A percentile compares a stretch with the other conserved stretches of the same genome.
Conservation (phyloP, 176 grass and related monocot species). For the Otatea glauca region DNA sequence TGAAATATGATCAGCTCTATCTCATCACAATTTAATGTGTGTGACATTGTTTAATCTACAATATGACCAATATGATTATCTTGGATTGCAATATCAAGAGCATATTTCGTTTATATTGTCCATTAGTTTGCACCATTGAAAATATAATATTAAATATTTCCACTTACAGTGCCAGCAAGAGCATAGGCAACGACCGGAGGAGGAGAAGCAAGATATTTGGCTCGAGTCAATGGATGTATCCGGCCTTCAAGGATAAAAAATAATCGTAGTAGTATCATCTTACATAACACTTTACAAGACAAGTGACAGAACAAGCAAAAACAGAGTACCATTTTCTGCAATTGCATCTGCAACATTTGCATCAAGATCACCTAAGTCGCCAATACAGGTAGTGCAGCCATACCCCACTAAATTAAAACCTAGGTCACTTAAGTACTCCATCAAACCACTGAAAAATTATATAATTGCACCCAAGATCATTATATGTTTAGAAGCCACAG, state of each 20-base stretch:
- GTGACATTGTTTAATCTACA: no score
- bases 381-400: conserved; percentile 67
- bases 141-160: no score
- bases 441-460: conserved; percentile 52
- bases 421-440: conserved; percentile 59
- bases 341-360: conserved; percentile 52
- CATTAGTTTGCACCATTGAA: no score
- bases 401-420: conserved; percentile 64
- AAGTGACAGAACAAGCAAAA: not conserved
- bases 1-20: not conserved
- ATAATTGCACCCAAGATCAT: conserved; percentile 6
- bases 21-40: no score
- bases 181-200: conserved; percentile 94
- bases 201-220: conserved; percentile 90
- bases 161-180: conserved; percentile 88
- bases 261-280: not conserved
- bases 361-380: conserved; percentile 66
- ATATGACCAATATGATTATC: no score
- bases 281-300: not conserved
- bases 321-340: conserved; percentile 54
- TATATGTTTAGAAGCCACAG: not conserved
- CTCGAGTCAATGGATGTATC: conserved; percentile 84
- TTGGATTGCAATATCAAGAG: no score
- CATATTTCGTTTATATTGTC: no score
- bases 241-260: conserved; percentile 52